These are phyloP conservation scores for Cladosporium sp. DNA, from an alignment of 2,329 filamentous ascomycete genomes.

Conservation along the genomic window DNA sequence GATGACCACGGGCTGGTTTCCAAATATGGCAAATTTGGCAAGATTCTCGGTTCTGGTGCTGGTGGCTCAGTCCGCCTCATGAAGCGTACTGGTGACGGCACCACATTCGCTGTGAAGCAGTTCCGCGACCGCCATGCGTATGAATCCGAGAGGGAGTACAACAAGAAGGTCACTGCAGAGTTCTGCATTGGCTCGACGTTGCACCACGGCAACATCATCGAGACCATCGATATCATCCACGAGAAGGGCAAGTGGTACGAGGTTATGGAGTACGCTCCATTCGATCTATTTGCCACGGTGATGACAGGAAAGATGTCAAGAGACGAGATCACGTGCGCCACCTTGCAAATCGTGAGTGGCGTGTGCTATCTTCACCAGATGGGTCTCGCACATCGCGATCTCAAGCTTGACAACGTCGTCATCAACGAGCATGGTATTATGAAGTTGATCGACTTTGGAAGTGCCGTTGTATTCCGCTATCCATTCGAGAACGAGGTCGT, in stretches of 20 bases:
- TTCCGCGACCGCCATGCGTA: constrained; percentile 90
- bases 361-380: constrained; percentile 94
- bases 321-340: constrained; percentile 87
- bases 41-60: constrained; percentile 88
- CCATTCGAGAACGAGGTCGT: constrained; percentile 91
- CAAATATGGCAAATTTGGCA: constrained; percentile 95
- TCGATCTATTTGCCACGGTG: constrained; percentile 93
- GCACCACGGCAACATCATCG: constrained; percentile 97
- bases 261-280: constrained; percentile 98
- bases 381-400: constrained; percentile 88
- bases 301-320: constrained; percentile 98
- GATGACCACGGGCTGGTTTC: constrained; percentile 89
- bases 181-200: constrained; percentile 97
- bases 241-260: constrained; percentile 96
- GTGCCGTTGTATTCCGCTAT: constrained; percentile 94
- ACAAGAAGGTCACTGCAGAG: constrained; percentile 96
- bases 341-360: constrained; percentile 91
- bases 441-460: constrained; percentile 99
- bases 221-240: constrained; percentile 93
- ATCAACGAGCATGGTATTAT: constrained; percentile 96
- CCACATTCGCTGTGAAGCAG: constrained; percentile 96
- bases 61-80: constrained; percentile 92
- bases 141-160: constrained; percentile 92
- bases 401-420: constrained; percentile 97
- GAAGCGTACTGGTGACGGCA: constrained; percentile 88